phyloP scores from a whole-genome alignment of 1,284 basidiomycete species.

The Golubevia pallescens region DNA sequence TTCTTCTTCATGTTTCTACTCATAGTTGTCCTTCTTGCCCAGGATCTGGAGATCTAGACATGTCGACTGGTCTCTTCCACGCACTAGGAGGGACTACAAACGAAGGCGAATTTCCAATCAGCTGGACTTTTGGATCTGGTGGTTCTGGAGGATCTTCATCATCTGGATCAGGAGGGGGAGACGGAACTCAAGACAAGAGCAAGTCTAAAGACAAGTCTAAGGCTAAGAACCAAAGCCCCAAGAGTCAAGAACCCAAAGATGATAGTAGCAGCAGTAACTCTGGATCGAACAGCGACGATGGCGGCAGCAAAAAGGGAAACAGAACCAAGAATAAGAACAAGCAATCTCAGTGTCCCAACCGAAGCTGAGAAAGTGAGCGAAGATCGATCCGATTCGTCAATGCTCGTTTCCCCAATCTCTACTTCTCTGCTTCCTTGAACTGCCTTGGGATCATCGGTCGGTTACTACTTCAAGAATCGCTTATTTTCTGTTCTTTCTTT shows the following conservation, averaged over 20 bases:
- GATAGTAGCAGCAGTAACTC: too few species aligned
- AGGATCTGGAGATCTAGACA: constrained; percentile 8
- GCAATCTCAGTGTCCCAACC: not conserved
- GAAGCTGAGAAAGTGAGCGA: not conserved
- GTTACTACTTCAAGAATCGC: not conserved
- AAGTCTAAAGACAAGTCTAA: constrained; percentile 8
- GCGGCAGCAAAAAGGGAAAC: not conserved
- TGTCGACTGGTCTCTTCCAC: constrained; percentile 11
- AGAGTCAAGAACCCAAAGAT: not conserved
- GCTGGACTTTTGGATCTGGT: constrained; percentile 7
- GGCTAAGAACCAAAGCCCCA: not conserved
- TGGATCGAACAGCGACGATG: not conserved
- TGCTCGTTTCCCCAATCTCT: not conserved
- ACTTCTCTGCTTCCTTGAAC: not conserved
- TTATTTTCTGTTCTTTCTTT: not conserved
- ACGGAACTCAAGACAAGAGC: constrained; percentile 3
- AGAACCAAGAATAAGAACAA: not conserved
- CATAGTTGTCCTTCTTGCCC: constrained; percentile 11
- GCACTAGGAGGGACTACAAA: not conserved
- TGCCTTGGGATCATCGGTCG: not conserved
- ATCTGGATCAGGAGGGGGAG: not conserved
- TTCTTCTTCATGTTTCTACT: too few species aligned
- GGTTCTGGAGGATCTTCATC: not conserved
- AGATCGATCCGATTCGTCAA: too few species aligned
- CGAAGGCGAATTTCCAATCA: constrained; percentile 5